Base-by-base conservation (phyloP, 129 eudicot genomes). In the Scalesia atractyloides region DNA sequence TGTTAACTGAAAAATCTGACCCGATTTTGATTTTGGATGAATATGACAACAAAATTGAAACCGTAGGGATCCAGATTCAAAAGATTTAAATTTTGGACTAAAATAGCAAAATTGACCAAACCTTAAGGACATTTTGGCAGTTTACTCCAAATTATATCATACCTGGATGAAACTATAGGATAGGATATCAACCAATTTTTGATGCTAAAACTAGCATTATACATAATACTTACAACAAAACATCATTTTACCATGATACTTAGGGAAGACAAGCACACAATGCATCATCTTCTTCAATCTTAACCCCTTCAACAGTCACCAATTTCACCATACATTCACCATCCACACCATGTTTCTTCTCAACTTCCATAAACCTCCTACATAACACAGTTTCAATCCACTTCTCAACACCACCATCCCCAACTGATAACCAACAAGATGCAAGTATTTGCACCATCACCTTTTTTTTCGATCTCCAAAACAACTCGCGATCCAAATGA, bases 401-500 rank as follows among this genome's bases (percentile, higher is more conserved):
- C 8, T 79, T 73, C 66, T 83, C 85, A 24, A 81, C 60, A 7
- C 59, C 81, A 24, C 62, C 80, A 60, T 82, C 68, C 12, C 64
- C 48, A 36, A 77, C 84, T 5, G 97, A 69, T 66, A 73, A 70
- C 93, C 92, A 89, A 78, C 72, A 53, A 2, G 96, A 88, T 3
- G 96, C 96, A 44, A 89, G 86, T 12, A 89, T 75, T 69, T 89
- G 96, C 49, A 87, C 66, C 86, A 89, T 80, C 24, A 84, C 90
- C 73, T 87, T 93, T 14, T 58, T 59, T 17, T 85, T n/a, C 88
- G 17, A 94, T 85, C 73, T 87, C 97, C 19, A 94, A 78, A 7
- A 39, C 9, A 18, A 54, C 18, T 33, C 37, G 67, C 7, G 69
- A 30, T 72, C 96, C 93, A 11, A 79, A 63, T 24, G 72, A 74